phyloP scores from a whole-genome alignment of 345 rosid genomes.

The Arabidopsis suecica region DNA sequence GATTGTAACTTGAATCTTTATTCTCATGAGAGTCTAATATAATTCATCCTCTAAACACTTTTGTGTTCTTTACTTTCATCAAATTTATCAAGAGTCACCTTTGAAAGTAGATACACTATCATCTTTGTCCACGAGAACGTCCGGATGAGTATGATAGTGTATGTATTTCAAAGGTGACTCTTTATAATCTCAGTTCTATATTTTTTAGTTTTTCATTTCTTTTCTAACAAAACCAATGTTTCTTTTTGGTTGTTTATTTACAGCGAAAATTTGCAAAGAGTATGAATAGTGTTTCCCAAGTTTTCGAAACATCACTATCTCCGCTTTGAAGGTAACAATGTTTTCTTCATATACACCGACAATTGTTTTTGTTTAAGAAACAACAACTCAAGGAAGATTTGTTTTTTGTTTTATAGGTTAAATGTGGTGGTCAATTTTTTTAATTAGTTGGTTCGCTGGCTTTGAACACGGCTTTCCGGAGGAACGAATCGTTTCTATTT shows the following conservation, averaged over 20 bases:
- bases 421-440: background rate
- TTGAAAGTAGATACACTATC: too few relatives aligned
- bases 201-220: background rate
- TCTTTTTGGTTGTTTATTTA: background rate
- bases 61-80: too few relatives aligned
- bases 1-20: too few relatives aligned
- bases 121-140: too few relatives aligned
- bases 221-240: background rate
- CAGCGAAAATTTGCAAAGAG: background rate
- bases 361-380: too few relatives aligned
- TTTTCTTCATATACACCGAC: too few relatives aligned
- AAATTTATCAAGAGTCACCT: too few relatives aligned
- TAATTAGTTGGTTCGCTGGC: background rate
- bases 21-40: too few relatives aligned
- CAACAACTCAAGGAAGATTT: background rate
- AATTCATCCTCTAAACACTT: too few relatives aligned
- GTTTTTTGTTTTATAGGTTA: background rate
- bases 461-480: background rate
- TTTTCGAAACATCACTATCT: background rate
- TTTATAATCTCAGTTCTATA: background rate
- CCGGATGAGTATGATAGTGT: too few relatives aligned
- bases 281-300: background rate
- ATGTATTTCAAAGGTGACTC: background rate
- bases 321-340: background rate
- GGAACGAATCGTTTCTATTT: background rate